Conservation (phyloP, 495 filamentous ascomycete species). For the Cercophora newfieldiana region DNA sequence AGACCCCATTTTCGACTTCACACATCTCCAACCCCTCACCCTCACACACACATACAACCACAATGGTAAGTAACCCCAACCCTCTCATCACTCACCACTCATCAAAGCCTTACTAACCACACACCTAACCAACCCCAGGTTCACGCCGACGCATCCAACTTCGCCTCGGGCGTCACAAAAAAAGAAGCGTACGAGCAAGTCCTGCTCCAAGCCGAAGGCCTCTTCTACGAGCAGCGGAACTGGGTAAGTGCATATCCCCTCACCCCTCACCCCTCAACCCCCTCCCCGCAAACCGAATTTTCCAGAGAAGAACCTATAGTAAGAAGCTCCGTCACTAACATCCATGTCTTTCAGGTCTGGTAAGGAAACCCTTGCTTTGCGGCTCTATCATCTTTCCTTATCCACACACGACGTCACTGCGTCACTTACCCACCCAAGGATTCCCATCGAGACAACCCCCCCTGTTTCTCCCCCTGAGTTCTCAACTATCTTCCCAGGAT, state of each 20-base stretch:
- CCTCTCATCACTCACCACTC: too few species aligned
- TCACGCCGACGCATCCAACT: slow-evolving; percentile 83
- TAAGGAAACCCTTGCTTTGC: neutral
- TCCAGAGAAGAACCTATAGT: too few species aligned
- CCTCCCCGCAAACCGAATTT: too few species aligned
- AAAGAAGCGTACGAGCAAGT: slow-evolving; percentile 76
- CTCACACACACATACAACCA: neutral
- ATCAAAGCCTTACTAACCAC: neutral
- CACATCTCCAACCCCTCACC: too few species aligned
- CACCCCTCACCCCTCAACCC: too few species aligned
- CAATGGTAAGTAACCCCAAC: neutral
- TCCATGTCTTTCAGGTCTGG: neutral
- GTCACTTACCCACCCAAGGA: neutral
- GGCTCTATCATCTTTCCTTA: neutral
- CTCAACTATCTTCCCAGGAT: too few species aligned
- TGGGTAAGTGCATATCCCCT: too few species aligned
- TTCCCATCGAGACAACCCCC: too few species aligned
- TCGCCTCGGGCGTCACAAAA: slow-evolving; percentile 65
- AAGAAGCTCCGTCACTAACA: too few species aligned
- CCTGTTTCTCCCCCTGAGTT: too few species aligned
- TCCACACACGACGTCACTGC: neutral
- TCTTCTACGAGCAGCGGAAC: slow-evolving; percentile 79
- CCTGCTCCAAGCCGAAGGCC: slow-evolving; percentile 64
- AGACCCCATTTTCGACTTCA: too few species aligned
- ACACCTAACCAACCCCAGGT: slow-evolving; percentile 65